These are phyloP conservation scores for Penicillium nordicum DNA, from an alignment of 2,329 filamentous ascomycete genomes.

Conservation along the genomic window DNA sequence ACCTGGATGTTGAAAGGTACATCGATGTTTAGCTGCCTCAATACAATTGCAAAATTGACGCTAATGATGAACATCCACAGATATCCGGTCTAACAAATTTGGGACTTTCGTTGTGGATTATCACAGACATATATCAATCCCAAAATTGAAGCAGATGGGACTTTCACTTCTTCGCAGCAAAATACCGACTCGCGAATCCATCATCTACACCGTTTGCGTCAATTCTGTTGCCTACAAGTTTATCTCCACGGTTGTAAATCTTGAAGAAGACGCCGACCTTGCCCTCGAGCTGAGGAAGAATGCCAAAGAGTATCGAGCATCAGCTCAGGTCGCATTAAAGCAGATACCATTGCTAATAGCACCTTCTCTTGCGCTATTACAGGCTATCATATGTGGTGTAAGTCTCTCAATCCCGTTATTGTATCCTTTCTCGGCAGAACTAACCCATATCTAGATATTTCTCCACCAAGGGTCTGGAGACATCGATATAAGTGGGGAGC, in stretches of 20 bases:
- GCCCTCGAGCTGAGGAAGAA: not conserved
- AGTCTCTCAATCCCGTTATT: not conserved
- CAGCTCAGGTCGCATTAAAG: conserved; percentile 15
- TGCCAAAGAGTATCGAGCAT: not conserved
- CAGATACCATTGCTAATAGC: conserved; percentile 14
- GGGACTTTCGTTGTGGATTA: conserved; percentile 21
- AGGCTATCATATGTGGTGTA: conserved; percentile 10
- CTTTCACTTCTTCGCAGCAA: conserved; percentile 12
- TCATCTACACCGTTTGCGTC: conserved; percentile 21
- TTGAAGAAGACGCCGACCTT: conserved; percentile 1
- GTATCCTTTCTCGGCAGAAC: not conserved
- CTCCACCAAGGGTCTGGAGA: conserved; percentile 23
- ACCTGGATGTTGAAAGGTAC: conserved; percentile 25
- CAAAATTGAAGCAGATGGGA: conserved; percentile 21
- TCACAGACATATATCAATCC: conserved; percentile 17
- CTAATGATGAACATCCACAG: conserved; percentile 1
- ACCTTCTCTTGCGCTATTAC: conserved; percentile 14
- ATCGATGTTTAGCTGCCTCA: not conserved
- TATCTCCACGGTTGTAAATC: conserved; percentile 9
- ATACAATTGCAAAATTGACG: not conserved
- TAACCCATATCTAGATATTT: conserved; percentile 14
- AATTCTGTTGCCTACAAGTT: conserved; percentile 22
- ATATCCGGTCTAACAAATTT: conserved; percentile 16
- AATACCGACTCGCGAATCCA: conserved; percentile 2
- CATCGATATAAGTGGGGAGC: conserved; percentile 13